These are phyloP conservation scores for Arthrocladium fulminans DNA, from an alignment of 2,329 filamentous ascomycete species.

Conservation along the genomic window DNA sequence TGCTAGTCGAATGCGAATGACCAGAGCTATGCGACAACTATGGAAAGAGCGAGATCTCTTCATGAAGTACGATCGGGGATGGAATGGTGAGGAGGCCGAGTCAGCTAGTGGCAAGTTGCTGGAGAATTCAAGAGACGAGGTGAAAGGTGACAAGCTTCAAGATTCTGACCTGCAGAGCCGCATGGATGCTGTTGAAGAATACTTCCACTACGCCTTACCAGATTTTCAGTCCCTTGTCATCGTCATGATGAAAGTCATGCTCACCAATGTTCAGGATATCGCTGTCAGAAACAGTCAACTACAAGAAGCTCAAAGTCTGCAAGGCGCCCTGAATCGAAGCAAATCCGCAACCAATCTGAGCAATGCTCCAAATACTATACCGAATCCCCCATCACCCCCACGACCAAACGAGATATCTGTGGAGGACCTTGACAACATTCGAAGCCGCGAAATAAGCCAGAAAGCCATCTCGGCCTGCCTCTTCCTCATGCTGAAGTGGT, in stretches of 20 bases:
- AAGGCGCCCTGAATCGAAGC: constrained; percentile 30
- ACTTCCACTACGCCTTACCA: constrained; percentile 71
- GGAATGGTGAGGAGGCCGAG: constrained; percentile 35
- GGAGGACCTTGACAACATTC: constrained; percentile 73
- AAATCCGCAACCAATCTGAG: constrained; percentile 21
- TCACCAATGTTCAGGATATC: constrained; percentile 80
- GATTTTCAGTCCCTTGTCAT: constrained; percentile 89
- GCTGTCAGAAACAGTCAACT: constrained; percentile 42
- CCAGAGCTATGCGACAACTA: constrained; percentile 78
- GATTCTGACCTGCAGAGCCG: constrained; percentile 53
- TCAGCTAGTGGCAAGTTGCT: constrained; percentile 16
- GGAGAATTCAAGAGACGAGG: constrained; percentile 34
- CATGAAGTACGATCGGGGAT: constrained; percentile 85
- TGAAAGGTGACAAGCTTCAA: constrained; percentile 32
- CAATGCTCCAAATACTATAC: constrained; percentile 17
- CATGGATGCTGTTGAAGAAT: constrained; percentile 65
- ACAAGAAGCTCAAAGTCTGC: constrained; percentile 40
- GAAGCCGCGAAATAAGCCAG: constrained; percentile 75
- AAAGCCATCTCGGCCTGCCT: constrained; percentile 89
- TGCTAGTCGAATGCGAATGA: constrained; percentile 81
- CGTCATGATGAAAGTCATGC: constrained; percentile 78
- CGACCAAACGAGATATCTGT: constrained; percentile 32
- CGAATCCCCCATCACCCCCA: constrained; percentile 21
- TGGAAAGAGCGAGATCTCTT: constrained; percentile 92
- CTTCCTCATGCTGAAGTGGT: constrained; percentile 87